These are phyloP conservation scores for Emericellopsis terricola DNA, from an alignment of 495 filamentous ascomycete genomes.

Conservation along the genomic window DNA sequence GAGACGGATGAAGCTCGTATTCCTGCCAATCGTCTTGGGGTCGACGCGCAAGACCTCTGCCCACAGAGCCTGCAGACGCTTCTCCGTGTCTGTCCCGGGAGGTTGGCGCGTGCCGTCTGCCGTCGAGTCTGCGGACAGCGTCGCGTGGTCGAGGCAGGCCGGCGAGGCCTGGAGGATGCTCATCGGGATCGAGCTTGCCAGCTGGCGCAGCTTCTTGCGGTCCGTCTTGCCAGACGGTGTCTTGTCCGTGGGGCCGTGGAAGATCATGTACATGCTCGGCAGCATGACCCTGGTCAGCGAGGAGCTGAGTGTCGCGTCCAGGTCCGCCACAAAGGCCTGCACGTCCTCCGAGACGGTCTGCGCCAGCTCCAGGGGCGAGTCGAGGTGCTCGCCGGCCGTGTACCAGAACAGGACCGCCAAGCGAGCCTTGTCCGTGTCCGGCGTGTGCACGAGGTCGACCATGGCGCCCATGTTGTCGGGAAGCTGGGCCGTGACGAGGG, in stretches of 20 bases:
- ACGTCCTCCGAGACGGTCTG: background rate
- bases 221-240: background rate
- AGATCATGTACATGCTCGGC: background rate
- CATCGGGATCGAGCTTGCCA: too few species aligned
- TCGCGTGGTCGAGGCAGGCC: slow-evolving; percentile 6
- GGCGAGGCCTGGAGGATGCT: slow-evolving; percentile 16
- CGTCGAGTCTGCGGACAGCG: too few species aligned
- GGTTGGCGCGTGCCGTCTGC: too few species aligned
- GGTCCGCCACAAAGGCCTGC: background rate
- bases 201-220: background rate
- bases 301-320: background rate
- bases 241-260: background rate
- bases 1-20: slow-evolving; percentile 32
- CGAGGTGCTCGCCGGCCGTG: background rate
- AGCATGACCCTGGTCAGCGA: background rate
- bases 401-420: background rate
- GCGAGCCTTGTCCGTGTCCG: background rate
- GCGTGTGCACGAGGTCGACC: slow-evolving; percentile 17
- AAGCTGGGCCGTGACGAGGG: too few species aligned
- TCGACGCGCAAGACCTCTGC: background rate
- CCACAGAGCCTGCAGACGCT: background rate
- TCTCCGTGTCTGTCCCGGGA: background rate
- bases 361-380: background rate
- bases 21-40: slow-evolving; percentile 13
- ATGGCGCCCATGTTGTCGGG: slow-evolving; percentile 23